Conservation (phyloP, 768 basidiomycete genomes). For the Paxillus involutus region DNA sequence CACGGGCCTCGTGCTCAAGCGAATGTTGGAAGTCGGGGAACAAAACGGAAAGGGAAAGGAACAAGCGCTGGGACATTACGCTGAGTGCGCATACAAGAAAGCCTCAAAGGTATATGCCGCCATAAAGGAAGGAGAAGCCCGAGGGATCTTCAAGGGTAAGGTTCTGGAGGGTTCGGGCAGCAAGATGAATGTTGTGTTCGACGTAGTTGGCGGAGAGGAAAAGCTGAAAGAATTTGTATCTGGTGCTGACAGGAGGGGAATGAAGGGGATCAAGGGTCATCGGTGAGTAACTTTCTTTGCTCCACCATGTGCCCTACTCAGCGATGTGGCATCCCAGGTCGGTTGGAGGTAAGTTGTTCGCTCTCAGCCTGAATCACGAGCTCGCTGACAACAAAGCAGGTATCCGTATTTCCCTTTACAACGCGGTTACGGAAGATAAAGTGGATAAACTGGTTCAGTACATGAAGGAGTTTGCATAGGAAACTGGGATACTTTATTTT, state of each 20-base stretch:
- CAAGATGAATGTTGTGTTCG: slow-evolving; percentile 96
- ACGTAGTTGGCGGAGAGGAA: slow-evolving; percentile 70
- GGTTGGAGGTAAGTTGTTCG: slow-evolving; percentile 43
- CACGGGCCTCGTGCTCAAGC: slow-evolving; percentile 77
- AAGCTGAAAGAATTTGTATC: slow-evolving; percentile 73
- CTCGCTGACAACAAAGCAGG: slow-evolving; percentile 37
- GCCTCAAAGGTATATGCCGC: slow-evolving; percentile 73
- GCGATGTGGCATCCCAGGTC: slow-evolving; percentile 37
- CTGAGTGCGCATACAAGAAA: slow-evolving; percentile 68
- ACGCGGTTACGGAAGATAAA: slow-evolving; percentile 78
- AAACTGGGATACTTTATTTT: background rate
- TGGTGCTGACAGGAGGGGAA: slow-evolving; percentile 75
- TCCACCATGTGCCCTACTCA: background rate
- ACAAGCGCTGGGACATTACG: slow-evolving; percentile 68
- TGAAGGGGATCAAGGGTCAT: slow-evolving; percentile 92
- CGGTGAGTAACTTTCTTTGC: slow-evolving; percentile 51
- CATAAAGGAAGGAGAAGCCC: slow-evolving; percentile 66
- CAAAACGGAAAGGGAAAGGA: slow-evolving; percentile 27
- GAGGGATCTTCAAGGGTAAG: slow-evolving; percentile 68
- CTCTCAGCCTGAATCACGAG: background rate
- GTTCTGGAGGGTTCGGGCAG: slow-evolving; percentile 78
- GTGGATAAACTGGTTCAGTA: slow-evolving; percentile 61
- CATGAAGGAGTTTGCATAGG: slow-evolving; percentile 51
- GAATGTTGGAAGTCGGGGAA: slow-evolving; percentile 45
- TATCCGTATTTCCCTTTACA: slow-evolving; percentile 85